Conservation (phyloP, 2,329 filamentous ascomycete species). For the Exophiala sideris region DNA sequence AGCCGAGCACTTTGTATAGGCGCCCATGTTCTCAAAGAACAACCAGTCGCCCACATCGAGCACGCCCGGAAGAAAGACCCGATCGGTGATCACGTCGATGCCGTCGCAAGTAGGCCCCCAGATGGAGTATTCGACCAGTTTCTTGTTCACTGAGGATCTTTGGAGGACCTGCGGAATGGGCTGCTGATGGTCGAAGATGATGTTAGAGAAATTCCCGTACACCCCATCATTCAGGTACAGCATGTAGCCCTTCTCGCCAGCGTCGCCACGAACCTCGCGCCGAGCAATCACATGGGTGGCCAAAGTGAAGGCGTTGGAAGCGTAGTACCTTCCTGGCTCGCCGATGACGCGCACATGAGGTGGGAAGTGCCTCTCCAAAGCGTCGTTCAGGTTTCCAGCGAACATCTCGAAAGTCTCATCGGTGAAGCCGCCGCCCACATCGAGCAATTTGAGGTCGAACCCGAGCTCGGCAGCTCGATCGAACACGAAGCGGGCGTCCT, state of each 20-base stretch:
- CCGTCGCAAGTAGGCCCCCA: conserved; percentile 98
- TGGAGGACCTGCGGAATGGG: conserved; percentile 76
- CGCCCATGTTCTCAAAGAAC: conserved; percentile 98
- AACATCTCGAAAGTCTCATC: conserved; percentile 89
- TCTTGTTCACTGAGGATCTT: conserved; percentile 58
- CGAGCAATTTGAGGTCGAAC: conserved; percentile 78
- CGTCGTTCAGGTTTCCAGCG: conserved; percentile 72
- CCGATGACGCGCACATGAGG: conserved; percentile 81
- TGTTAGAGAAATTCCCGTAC: conserved; percentile 98
- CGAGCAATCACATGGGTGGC: conserved; percentile 95
- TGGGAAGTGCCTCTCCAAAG: conserved; percentile 86
- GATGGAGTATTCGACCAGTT: conserved; percentile 78
- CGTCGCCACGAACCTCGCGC: conserved; percentile 71
- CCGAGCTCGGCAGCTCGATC: conserved; percentile 75
- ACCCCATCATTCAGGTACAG: conserved; percentile 96
- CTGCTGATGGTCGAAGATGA: conserved; percentile 98
- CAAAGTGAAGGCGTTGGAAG: conserved; percentile 86
- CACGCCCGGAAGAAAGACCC: conserved; percentile 70
- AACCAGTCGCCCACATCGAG: conserved; percentile 95
- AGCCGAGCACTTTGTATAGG: conserved; percentile 96
- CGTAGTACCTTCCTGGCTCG: conserved; percentile 95
- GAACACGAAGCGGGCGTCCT: conserved; percentile 84
- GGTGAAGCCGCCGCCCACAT: conserved; percentile 91
- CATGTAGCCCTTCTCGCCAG: conserved; percentile 77
- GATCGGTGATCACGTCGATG: conserved; percentile 88